Evolutionary conservation across 495 filamentous ascomycete genomes (phyloP).

Genomic region (Aspergillus saccharolyticus): DNA sequence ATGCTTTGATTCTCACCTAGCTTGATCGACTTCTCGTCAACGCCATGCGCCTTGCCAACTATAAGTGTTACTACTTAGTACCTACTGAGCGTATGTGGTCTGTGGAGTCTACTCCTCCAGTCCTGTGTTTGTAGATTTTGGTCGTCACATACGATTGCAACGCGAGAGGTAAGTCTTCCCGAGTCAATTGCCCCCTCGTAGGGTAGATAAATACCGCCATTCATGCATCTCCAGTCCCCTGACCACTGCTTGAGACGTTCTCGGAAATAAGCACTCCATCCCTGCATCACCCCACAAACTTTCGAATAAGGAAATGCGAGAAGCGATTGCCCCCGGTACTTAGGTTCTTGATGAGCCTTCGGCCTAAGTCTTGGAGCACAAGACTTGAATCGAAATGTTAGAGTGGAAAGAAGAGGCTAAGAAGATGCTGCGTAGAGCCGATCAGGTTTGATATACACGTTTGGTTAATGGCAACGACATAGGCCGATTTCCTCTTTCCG

Average conservation of each 20-base stretch:
- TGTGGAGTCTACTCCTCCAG: no score
- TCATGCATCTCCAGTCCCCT: neutral
- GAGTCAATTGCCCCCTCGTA: neutral
- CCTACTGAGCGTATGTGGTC: no score
- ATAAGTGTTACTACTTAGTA: no score
- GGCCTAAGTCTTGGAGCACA: no score
- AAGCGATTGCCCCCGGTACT: neutral
- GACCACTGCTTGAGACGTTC: slow-evolving; percentile 17
- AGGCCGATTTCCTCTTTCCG: neutral
- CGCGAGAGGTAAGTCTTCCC: neutral
- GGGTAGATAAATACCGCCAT: neutral
- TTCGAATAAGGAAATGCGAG: neutral
- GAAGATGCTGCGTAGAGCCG: no score
- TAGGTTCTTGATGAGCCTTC: no score
- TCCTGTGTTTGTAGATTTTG: no score
- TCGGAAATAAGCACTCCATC: slow-evolving; percentile 27
- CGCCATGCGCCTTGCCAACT: neutral
- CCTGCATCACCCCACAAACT: slow-evolving; percentile 21
- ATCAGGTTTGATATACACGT: no score
- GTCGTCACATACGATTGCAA: no score
- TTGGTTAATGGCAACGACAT: neutral
- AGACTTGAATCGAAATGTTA: no score
- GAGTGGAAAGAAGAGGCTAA: no score
- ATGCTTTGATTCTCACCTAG: neutral
- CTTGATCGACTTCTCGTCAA: neutral